Conservation (phyloP, 2,329 filamentous ascomycete genomes). For the Dactylellina haptotyla region DNA sequence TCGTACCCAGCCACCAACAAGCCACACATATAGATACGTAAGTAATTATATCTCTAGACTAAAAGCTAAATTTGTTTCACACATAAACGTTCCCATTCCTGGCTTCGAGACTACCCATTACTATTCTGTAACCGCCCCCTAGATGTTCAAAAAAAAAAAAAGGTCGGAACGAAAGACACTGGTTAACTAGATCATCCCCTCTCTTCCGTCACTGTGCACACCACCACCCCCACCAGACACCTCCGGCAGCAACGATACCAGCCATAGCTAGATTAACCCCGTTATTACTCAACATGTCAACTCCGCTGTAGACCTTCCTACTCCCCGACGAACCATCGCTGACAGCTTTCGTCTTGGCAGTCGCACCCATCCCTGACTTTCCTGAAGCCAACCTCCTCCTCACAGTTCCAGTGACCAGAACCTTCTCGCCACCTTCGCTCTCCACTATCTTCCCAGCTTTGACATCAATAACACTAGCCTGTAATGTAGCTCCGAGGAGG, state of each 20-base stretch:
- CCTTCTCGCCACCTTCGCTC: slow-evolving; percentile 76
- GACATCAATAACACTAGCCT: slow-evolving; percentile 85
- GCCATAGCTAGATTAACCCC: slow-evolving; percentile 96
- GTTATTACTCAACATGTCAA: slow-evolving; percentile 90
- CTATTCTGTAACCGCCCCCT: too few relatives aligned
- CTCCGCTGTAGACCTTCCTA: slow-evolving; percentile 73
- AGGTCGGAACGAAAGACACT: too few relatives aligned
- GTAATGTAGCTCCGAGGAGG: slow-evolving; percentile 82
- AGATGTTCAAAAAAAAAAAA: too few relatives aligned
- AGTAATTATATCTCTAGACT: too few relatives aligned
- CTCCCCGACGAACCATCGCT: slow-evolving; percentile 63
- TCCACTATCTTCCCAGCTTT: slow-evolving; percentile 88
- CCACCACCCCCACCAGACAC: slow-evolving; percentile 37
- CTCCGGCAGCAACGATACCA: slow-evolving; percentile 78
- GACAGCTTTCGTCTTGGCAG: slow-evolving; percentile 61
- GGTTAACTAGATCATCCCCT: not conserved
- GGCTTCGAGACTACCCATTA: too few relatives aligned
- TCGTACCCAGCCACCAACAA: too few relatives aligned
- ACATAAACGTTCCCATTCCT: too few relatives aligned
- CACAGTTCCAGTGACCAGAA: slow-evolving; percentile 59
- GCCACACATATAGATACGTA: too few relatives aligned
- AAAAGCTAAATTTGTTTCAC: too few relatives aligned
- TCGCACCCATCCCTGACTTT: slow-evolving; percentile 60
- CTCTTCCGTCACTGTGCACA: slow-evolving; percentile 49
- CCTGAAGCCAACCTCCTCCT: slow-evolving; percentile 58